A percentile compares a stretch with the other conserved stretches of the same genome.
These are phyloP conservation scores for Didymella pinodella DNA, from an alignment of 2,329 filamentous ascomycete genomes.

Conservation along the genomic window DNA sequence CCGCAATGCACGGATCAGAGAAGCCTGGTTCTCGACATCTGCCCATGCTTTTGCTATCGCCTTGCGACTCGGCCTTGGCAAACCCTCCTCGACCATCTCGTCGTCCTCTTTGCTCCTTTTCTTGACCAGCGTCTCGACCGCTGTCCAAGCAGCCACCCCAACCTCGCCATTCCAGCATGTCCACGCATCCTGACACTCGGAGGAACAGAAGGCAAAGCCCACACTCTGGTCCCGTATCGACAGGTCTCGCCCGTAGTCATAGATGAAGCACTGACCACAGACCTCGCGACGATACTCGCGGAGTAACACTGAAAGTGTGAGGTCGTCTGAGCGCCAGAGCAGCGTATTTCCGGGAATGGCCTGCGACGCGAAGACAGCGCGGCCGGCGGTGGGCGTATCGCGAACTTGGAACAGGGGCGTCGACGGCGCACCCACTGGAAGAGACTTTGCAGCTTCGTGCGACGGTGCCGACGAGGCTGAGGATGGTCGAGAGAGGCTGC, in stretches of 20 bases:
- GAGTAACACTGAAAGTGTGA: conserved; percentile 53
- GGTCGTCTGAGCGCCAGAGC: conserved; percentile 49
- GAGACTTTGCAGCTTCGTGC: conserved; percentile 12
- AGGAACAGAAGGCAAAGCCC: conserved; percentile 56
- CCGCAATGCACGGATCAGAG: conserved; percentile 39
- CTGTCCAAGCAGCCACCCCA: conserved; percentile 47
- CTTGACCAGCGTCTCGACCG: conserved; percentile 46
- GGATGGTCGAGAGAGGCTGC: conserved; percentile 26
- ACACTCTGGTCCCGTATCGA: conserved; percentile 48
- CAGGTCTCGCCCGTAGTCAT: conserved; percentile 55
- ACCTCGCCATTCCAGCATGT: conserved; percentile 33
- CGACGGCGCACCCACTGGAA: conserved; percentile 35
- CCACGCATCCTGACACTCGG: conserved; percentile 51
- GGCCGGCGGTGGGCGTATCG: conserved; percentile 54
- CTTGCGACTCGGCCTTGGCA: conserved; percentile 37
- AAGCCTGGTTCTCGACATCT: conserved; percentile 31
- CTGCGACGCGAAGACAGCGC: conserved; percentile 55
- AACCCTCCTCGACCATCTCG: conserved; percentile 45
- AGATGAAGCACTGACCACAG: conserved; percentile 57
- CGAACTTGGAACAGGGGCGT: conserved; percentile 50
- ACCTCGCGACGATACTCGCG: conserved; percentile 59
- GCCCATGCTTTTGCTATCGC: conserved; percentile 45
- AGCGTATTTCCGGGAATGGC: conserved; percentile 47
- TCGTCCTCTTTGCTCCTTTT: conserved; percentile 42
- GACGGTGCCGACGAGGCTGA: conserved; percentile 25